Evolutionary conservation across 257 asterid genomes (phyloP).

Genomic region (Fraxinus americana): DNA sequence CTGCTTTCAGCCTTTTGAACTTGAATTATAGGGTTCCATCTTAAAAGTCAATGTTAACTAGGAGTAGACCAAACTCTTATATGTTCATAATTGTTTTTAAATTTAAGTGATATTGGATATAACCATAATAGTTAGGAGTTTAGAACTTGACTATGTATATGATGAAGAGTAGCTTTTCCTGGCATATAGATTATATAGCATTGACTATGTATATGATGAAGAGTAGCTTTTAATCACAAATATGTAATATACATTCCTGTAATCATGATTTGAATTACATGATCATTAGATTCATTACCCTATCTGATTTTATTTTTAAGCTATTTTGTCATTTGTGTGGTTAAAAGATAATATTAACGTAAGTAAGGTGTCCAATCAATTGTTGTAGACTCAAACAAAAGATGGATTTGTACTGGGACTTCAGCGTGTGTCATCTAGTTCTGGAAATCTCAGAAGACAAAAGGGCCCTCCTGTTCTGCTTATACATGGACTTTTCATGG

Average conservation of each 20-base stretch:
- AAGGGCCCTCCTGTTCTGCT: slow-evolving; percentile 75
- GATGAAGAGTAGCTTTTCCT: neutral
- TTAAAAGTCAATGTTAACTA: neutral
- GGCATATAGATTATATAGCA: neutral
- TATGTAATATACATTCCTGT: neutral
- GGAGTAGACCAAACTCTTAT: neutral
- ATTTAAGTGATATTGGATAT: neutral
- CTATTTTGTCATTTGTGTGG: slow-evolving; percentile 5
- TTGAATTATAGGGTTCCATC: neutral
- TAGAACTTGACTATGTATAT: neutral
- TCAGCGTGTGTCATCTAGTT: slow-evolving; percentile 80
- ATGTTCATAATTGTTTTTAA: neutral
- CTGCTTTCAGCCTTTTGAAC: neutral
- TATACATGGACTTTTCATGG: slow-evolving; percentile 92
- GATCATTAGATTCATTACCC: neutral
- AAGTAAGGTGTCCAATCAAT: slow-evolving; percentile 1
- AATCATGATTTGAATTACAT: neutral
- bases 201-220: neutral
- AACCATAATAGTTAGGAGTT: neutral
- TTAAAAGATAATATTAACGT: slow-evolving; percentile 1
- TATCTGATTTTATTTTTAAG: neutral
- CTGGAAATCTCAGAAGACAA: slow-evolving; percentile 32
- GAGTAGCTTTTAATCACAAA: neutral
- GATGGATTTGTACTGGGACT: slow-evolving; percentile 91
- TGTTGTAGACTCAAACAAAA: slow-evolving; percentile 59